Percentiles rank a stretch among this genome's conserved stretches.
Conservation (phyloP, 768 basidiomycete species). For the Boletus edulis region DNA sequence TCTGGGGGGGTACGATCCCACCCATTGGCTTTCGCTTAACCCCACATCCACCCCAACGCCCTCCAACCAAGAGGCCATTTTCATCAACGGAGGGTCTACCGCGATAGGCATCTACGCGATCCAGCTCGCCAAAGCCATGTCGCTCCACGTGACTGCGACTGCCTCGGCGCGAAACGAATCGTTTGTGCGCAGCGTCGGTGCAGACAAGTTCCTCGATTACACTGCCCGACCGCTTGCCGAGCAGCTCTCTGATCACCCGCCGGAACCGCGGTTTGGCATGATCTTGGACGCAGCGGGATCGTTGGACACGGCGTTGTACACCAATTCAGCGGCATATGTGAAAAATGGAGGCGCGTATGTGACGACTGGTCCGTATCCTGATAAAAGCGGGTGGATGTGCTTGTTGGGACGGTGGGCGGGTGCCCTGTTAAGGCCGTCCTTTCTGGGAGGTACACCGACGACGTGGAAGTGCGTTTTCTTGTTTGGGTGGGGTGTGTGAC, state of each 20-base stretch:
- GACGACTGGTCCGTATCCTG: conserved; percentile 48
- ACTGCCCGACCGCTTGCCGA: conserved; percentile 47
- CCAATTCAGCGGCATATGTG: conserved; percentile 50
- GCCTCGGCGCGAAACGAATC: conserved; percentile 61
- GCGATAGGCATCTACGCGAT: conserved; percentile 67
- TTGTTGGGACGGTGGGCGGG: background rate
- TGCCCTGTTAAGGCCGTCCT: conserved; percentile 35
- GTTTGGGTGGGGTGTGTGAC: background rate
- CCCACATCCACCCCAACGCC: background rate
- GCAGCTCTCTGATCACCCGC: conserved; percentile 44
- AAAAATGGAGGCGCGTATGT: conserved; percentile 50
- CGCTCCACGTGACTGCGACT: conserved; percentile 54
- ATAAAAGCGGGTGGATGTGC: conserved; percentile 16
- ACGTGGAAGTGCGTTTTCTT: conserved; percentile 41
- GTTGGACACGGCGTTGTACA: conserved; percentile 48
- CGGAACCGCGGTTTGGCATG: conserved; percentile 51
- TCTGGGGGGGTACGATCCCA: conserved; percentile 46
- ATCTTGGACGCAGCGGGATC: conserved; percentile 60
- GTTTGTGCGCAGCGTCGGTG: conserved; percentile 57
- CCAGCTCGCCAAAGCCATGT: conserved; percentile 66
- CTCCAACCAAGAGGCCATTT: conserved; percentile 44
- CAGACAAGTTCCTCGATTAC: conserved; percentile 71
- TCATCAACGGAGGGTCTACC: conserved; percentile 71
- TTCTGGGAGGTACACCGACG: conserved; percentile 53
- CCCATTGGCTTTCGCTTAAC: background rate